Evolutionary conservation across 192 early-diverging fungal species (phyloP), one percentile per base, ranked within the genome.

Genomic region (Tieghemiomyces parasiticus): DNA sequence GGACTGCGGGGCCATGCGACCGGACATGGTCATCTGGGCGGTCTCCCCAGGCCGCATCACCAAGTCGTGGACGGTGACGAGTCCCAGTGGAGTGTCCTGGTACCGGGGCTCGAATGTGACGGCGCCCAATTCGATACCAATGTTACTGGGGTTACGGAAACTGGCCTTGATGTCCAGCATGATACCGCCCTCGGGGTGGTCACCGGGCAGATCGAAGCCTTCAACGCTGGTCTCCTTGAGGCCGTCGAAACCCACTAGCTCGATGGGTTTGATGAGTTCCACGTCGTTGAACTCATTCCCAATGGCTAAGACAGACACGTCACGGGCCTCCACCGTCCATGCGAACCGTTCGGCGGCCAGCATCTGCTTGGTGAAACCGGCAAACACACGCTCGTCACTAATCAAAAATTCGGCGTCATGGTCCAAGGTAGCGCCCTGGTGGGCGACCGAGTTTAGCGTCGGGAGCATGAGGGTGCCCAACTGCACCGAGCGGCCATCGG

Each of bases 91-190:
- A 10, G 71, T 64, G 46, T 65, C 64, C 49, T 73, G 56, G 47
- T 68, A 77, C n/a, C 42, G 42, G 61, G 78, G 67, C 24, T 71
- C 70, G 32, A 83, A 72, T n/a, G 60, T 52, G 47, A 79, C 61
- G 16, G 79, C 78, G 48, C 81, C 81, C 16, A 83, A 68, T 46
- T 74, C 60, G 20, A 83, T 70, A 38, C 73, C 69, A 46, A 83
- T 72, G 25, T 74, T 74, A 19, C 74, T 77, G 50, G 77, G 77
- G 61, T 76, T 80, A 42, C 60, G 65, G 51, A 83, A 58, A n/a
- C 64, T 65, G 30, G 79, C 78, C 48, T 67, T 67, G 9, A 83
- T 76, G 19, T 63, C 61, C 58, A 83, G 59, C 35, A 68, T 63
- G 60, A 83, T 81, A 63, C 81, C 81, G 56, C 80, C 75, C 26